Conservation (phyloP, 108 stramenopile species). For the Parietichytrium sp. region DNA sequence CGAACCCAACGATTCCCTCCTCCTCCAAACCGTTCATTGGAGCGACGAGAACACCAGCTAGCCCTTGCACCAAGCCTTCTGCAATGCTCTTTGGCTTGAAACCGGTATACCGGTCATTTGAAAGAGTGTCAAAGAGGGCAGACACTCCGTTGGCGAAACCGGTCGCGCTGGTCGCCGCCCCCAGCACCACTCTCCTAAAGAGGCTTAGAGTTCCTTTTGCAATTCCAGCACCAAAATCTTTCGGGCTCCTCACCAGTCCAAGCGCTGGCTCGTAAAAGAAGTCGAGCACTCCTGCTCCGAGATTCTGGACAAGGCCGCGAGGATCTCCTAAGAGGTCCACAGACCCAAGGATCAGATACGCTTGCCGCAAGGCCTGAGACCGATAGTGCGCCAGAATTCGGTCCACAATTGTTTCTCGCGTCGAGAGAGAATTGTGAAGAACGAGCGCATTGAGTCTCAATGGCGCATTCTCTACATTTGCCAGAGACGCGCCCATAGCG, state of each 20-base stretch:
- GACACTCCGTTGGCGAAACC: constrained; percentile 15
- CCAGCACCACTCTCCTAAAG: not conserved
- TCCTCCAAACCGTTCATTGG: not conserved
- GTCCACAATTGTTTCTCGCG: not conserved
- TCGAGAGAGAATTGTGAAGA: constrained; percentile 9
- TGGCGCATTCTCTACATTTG: constrained; percentile 27
- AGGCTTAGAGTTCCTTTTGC: constrained; percentile 19
- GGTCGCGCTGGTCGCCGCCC: constrained; percentile 1
- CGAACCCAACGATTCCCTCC: not conserved
- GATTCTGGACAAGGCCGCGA: constrained; percentile 23
- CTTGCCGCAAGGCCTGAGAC: constrained; percentile 29
- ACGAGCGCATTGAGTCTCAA: constrained; percentile 20
- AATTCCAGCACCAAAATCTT: constrained; percentile 21
- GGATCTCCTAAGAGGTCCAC: constrained; percentile 29
- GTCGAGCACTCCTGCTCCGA: constrained; percentile 22
- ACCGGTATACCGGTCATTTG: constrained; percentile 14
- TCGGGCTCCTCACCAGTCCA: constrained; percentile 19
- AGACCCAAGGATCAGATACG: constrained; percentile 23
- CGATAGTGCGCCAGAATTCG: constrained; percentile 28
- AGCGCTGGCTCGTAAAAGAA: constrained; percentile 34
- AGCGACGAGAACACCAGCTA: constrained; percentile 10
- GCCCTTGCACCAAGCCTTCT: not conserved
- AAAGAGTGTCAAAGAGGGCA: constrained; percentile 16
- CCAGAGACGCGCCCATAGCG: constrained; percentile 36
- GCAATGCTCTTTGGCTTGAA: not conserved